These are phyloP conservation scores for Nannochloris sp. DNA, from an alignment of 139 green algal genomes.

Conservation along the genomic window DNA sequence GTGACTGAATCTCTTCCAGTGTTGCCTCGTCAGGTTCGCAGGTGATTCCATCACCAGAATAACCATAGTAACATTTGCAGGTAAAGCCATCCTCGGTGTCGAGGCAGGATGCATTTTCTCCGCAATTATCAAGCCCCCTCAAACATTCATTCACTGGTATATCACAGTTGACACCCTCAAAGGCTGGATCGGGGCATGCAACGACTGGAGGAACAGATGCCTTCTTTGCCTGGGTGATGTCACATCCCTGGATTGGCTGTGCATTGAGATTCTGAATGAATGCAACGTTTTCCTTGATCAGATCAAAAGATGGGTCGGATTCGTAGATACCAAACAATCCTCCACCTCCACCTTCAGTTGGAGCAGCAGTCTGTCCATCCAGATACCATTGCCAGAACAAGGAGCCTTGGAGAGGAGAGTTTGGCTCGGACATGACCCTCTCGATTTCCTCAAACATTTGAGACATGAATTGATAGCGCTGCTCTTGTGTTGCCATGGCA, in stretches of 20 bases:
- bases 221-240: not conserved
- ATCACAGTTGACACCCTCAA: conserved; percentile 43
- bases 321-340: conserved; percentile 42
- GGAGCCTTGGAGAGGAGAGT: conserved; percentile 17
- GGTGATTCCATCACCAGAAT: conserved; percentile 19
- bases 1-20: not conserved
- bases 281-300: conserved; percentile 17
- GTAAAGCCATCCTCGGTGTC: conserved; percentile 33
- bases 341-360: conserved; percentile 31
- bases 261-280: conserved; percentile 14
- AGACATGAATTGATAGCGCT: conserved; percentile 18
- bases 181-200: conserved; percentile 28
- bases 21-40: conserved; percentile 11
- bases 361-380: conserved; percentile 31
- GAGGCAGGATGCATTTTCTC: conserved; percentile 34
- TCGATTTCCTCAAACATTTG: conserved; percentile 11
- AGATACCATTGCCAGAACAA: conserved; percentile 54
- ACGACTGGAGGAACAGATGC: not conserved
- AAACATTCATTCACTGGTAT: conserved; percentile 54
- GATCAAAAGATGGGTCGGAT: conserved; percentile 24
- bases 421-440: not conserved
- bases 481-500: conserved; percentile 12
- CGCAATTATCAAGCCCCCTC: conserved; percentile 32
- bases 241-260: conserved; percentile 3
- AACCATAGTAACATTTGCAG: conserved; percentile 44